Evolutionary conservation across 139 green algal species (phyloP), one percentile per base, ranked within the genome.

Genomic region (Deuterostichococcus epilithicus): DNA sequence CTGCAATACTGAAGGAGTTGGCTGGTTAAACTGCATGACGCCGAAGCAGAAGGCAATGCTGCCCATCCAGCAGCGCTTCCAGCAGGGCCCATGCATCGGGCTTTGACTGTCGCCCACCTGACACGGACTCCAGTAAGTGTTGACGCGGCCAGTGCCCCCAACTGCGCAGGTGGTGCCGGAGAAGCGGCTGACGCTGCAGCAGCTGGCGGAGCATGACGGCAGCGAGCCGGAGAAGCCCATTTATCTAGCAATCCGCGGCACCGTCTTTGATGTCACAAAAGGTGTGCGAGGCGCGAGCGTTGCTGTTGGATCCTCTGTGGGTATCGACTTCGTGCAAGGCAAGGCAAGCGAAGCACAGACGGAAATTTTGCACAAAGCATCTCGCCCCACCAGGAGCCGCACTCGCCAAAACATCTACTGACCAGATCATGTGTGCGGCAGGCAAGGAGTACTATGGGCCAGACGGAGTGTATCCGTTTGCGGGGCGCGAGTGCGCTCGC

Each of bases 381-480:
- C n/a, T n/a, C n/a, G n/a, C n/a, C n/a, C n/a, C n/a, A n/a, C n/a
- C n/a, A n/a, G n/a, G n/a, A n/a, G n/a, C n/a, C n/a, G n/a, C n/a
- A n/a, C n/a, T n/a, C n/a, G n/a, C n/a, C n/a, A n/a, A n/a, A n/a
- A n/a, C n/a, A n/a, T n/a, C n/a, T n/a, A n/a, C n/a, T n/a, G n/a
- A n/a, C n/a, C n/a, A n/a, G n/a, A n/a, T n/a, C 33, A 23, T 69
- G 70, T 30, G 28, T 63, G 32, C 3, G 70, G 70, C 80, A 88
- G 83, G 91, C 23, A 82, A 76, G 47, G 68, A 87, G 10, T 97
- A 92, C 71, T 97, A 97, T 75, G 92, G 92, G 0, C 92, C 90
- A 28, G 84, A 92, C 38, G 91, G 91, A 20, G 82, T 91, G n/a
- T 96, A 96, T 80, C 91, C 91, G 1, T 97, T 97, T 87, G 92